Conservation (phyloP, 2,329 filamentous ascomycete species). For the Colletotrichum plurivorum region DNA sequence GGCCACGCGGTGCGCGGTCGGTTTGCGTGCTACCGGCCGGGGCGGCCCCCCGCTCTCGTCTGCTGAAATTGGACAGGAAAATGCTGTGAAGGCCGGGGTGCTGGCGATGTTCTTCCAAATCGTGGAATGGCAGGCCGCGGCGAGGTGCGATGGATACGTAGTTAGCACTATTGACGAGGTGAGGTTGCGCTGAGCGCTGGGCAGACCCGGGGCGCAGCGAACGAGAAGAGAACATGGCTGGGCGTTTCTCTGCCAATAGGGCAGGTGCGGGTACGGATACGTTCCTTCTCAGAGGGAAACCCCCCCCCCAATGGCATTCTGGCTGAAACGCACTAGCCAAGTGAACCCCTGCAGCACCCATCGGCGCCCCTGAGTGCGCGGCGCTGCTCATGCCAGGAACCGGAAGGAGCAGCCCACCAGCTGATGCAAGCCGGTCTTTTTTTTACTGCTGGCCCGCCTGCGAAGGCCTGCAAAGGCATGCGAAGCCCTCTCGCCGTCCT, state of each 20-base stretch:
- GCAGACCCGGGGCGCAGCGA: neutral
- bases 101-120: neutral
- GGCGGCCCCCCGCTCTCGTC: neutral
- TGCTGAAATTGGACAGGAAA: slow-evolving; percentile 32
- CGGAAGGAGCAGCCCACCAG: slow-evolving; percentile 3
- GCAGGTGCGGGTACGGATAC: neutral
- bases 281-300: neutral
- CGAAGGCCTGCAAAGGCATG: neutral
- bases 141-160: too few species aligned
- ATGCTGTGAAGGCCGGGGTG: slow-evolving; percentile 22
- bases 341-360: slow-evolving; percentile 32
- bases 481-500: neutral
- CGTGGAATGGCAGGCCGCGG: neutral
- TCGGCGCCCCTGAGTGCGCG: slow-evolving; percentile 24
- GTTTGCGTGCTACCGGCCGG: slow-evolving; percentile 22
- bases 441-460: neutral
- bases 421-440: slow-evolving; percentile 12
- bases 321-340: slow-evolving; percentile 33
- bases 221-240: slow-evolving; percentile 6
- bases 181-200: neutral
- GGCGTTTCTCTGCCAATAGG: slow-evolving; percentile 14
- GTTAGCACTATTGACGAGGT: neutral
- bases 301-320: slow-evolving; percentile 33
- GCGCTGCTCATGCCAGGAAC: neutral
- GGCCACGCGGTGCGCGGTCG: slow-evolving; percentile 21